Conservation (phyloP, 805 yeast species). For the Torulaspora maleeae region DNA sequence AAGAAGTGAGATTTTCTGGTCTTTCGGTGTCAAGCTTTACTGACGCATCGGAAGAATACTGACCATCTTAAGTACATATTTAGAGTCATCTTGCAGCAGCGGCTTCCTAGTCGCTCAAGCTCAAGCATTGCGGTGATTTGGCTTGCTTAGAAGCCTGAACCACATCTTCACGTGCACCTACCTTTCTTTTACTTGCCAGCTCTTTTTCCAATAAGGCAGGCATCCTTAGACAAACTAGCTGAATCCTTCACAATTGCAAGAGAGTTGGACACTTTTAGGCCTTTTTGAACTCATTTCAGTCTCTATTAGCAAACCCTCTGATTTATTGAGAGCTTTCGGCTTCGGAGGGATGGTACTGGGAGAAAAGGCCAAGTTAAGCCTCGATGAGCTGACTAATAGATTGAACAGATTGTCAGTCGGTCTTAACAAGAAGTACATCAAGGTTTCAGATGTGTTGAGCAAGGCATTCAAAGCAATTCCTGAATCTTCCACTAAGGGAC, state of each 20-base stretch:
- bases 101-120: neutral
- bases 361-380: neutral
- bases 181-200: neutral
- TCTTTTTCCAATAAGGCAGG: neutral
- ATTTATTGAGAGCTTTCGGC: neutral
- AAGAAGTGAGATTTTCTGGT: neutral
- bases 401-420: constrained; percentile 63
- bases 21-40: neutral
- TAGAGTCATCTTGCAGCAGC: neutral
- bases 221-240: neutral
- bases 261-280: too few relatives aligned
- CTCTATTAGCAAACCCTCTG: neutral
- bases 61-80: neutral
- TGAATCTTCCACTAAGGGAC: constrained; percentile 1
- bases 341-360: neutral
- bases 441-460: constrained; percentile 87
- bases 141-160: neutral
- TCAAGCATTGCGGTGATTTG: neutral
- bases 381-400: constrained; percentile 6
- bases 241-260: too few relatives aligned
- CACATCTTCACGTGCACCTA: neutral
- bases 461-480: constrained; percentile 67
- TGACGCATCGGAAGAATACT: neutral
- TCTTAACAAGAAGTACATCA: constrained; percentile 79
- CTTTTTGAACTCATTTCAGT: too few relatives aligned